Percentiles rank a stretch among this genome's conserved stretches.
Conservation (phyloP, 371 early-diverging fungal species). For the Mucor mucedo region DNA sequence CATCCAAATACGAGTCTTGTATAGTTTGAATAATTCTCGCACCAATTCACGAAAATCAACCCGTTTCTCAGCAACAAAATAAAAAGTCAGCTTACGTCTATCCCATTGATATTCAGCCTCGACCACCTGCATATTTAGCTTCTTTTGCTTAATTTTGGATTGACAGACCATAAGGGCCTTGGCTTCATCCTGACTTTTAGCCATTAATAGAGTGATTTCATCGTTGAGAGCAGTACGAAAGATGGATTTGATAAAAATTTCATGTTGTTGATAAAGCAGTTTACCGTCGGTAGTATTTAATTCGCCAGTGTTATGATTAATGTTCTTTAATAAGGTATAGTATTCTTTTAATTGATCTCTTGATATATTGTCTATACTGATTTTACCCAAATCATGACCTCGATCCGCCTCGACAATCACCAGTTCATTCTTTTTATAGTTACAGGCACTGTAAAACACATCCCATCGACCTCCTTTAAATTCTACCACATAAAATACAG, state of each 20-base stretch:
- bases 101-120: constrained; percentile 99
- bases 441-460: constrained; percentile 60
- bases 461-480: constrained; percentile 92
- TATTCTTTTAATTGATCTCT: constrained; percentile 23
- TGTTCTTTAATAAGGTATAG: constrained; percentile 23
- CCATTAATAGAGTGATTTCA: constrained; percentile 79
- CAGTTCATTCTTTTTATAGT: constrained; percentile 60
- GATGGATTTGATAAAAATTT: constrained; percentile 62
- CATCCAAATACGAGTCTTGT: constrained; percentile 99
- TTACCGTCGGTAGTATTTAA: background rate
- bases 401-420: constrained; percentile 97
- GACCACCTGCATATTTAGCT: constrained; percentile 93
- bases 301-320: constrained; percentile 6
- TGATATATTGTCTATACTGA: constrained; percentile 45
- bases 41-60: constrained; percentile 99
- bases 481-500: constrained; percentile 80
- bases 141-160: constrained; percentile 85
- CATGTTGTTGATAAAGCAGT: constrained; percentile 54
- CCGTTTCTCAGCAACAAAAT: constrained; percentile 93
- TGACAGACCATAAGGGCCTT: constrained; percentile 92
- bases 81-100: constrained; percentile 96
- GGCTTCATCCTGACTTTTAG: constrained; percentile 89
- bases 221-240: constrained; percentile 79
- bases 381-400: constrained; percentile 93
- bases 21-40: constrained; percentile 97